Evolutionary conservation across 2,329 filamentous ascomycete genomes (phyloP).

Genomic region (Microsporum canis): DNA sequence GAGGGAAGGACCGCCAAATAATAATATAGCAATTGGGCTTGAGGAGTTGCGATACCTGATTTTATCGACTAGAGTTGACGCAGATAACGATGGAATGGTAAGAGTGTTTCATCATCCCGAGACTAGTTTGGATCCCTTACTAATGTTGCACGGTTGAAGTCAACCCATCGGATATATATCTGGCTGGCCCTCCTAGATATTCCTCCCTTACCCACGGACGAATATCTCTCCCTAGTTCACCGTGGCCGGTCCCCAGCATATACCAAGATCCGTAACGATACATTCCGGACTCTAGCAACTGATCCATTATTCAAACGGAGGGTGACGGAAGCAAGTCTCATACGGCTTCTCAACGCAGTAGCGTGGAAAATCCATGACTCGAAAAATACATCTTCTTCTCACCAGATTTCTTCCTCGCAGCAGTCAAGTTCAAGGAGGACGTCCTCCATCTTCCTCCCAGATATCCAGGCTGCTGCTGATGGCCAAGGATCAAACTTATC

Average conservation of each 20-base stretch:
- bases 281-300: slow-evolving; percentile 89
- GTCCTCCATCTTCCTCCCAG: slow-evolving; percentile 15
- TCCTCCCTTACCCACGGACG: slow-evolving; percentile 70
- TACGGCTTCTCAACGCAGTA: slow-evolving; percentile 84
- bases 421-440: neutral
- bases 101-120: slow-evolving; percentile 6
- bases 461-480: slow-evolving; percentile 47
- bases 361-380: slow-evolving; percentile 88
- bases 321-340: slow-evolving; percentile 89
- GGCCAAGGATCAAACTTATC: slow-evolving; percentile 41
- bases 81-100: slow-evolving; percentile 45
- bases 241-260: slow-evolving; percentile 90
- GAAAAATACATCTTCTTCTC: slow-evolving; percentile 25
- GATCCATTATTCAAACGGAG: slow-evolving; percentile 93
- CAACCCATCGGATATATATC: slow-evolving; percentile 62
- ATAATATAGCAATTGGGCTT: slow-evolving; percentile 42
- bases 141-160: slow-evolving; percentile 11
- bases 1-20: slow-evolving; percentile 65
- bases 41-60: slow-evolving; percentile 40
- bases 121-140: neutral
- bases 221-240: slow-evolving; percentile 81
- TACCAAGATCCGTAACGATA: slow-evolving; percentile 96
- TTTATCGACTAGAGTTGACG: slow-evolving; percentile 39
- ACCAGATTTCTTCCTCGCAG: slow-evolving; percentile 41
- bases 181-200: slow-evolving; percentile 92